phyloP scores from a whole-genome alignment of 208 protist genomes.

The Trypanosoma rangeli region DNA sequence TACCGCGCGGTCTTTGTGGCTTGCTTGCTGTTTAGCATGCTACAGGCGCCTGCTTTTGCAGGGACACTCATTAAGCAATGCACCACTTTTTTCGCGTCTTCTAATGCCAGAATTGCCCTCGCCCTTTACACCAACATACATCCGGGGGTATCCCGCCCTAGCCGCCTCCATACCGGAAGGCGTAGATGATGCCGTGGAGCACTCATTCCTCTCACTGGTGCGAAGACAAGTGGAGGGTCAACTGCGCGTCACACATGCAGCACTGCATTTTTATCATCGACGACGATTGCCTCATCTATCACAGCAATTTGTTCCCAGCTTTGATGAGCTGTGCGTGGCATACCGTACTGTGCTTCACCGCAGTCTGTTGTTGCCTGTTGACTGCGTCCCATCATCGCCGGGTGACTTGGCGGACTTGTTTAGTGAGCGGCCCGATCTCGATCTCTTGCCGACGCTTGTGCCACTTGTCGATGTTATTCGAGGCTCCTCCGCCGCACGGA shows the following conservation, averaged over 20 bases:
- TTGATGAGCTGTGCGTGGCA: conserved; percentile 39
- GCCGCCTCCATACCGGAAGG: conserved; percentile 16
- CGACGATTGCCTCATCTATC: conserved; percentile 22
- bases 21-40: conserved; percentile 26
- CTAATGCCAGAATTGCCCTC: conserved; percentile 35
- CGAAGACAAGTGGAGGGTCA: conserved; percentile 23
- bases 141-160: conserved; percentile 30
- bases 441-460: conserved; percentile 72
- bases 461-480: conserved; percentile 77
- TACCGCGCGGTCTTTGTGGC: conserved; percentile 25
- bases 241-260: conserved; percentile 33
- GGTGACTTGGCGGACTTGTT: conserved; percentile 68
- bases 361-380: conserved; percentile 60
- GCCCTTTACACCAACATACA: conserved; percentile 29
- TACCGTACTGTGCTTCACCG: conserved; percentile 66
- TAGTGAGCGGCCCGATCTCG: conserved; percentile 34
- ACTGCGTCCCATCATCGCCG: conserved; percentile 72
- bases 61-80: conserved; percentile 14
- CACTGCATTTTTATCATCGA: conserved; percentile 45
- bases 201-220: conserved; percentile 8
- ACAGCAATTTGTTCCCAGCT: conserved; percentile 21
- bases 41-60: conserved; percentile 39
- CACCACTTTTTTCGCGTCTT: conserved; percentile 34
- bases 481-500: neutral
- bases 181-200: conserved; percentile 1